Percentiles rank a stretch among this genome's conserved stretches.
phyloP scores from a whole-genome alignment of 345 rosid genomes.

The Durio zibethinus region DNA sequence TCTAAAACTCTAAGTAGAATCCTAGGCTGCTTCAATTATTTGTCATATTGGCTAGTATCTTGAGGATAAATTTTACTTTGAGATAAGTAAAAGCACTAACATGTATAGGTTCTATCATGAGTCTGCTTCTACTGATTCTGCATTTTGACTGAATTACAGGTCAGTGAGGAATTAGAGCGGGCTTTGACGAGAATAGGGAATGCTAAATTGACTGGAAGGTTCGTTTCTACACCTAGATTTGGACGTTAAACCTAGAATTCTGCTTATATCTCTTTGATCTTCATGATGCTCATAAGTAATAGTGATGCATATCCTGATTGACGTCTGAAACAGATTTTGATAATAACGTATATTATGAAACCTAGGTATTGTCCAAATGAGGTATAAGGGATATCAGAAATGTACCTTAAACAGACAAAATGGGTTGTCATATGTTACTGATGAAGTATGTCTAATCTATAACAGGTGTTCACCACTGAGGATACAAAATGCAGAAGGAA shows the following conservation, averaged over 20 bases:
- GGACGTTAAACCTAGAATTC: neutral
- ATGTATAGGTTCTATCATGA: neutral
- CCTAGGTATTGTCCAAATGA: neutral
- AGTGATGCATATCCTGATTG: neutral
- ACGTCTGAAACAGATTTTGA: neutral
- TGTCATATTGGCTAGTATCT: neutral
- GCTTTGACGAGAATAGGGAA: slow-evolving; percentile 70
- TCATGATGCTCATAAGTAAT: slow-evolving; percentile 5
- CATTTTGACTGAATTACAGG: slow-evolving; percentile 39
- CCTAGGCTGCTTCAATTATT: neutral
- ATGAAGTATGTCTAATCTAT: neutral
- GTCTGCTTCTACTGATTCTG: slow-evolving; percentile 8
- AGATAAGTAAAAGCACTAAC: too few relatives aligned
- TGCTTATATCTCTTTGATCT: neutral
- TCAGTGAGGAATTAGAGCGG: slow-evolving; percentile 92
- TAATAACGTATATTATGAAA: neutral
- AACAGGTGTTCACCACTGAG: slow-evolving; percentile 58
- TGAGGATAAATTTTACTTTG: neutral
- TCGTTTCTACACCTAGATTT: slow-evolving; percentile 6
- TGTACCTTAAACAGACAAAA: neutral
- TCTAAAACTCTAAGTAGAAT: too few relatives aligned
- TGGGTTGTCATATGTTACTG: neutral
- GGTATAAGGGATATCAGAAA: neutral
- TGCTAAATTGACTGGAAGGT: slow-evolving; percentile 57
- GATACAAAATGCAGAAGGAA: slow-evolving; percentile 61